Percentiles rank a stretch among this genome's conserved stretches.
Conservation (phyloP, 768 basidiomycete species). For the Kwoniella botswanensis region DNA sequence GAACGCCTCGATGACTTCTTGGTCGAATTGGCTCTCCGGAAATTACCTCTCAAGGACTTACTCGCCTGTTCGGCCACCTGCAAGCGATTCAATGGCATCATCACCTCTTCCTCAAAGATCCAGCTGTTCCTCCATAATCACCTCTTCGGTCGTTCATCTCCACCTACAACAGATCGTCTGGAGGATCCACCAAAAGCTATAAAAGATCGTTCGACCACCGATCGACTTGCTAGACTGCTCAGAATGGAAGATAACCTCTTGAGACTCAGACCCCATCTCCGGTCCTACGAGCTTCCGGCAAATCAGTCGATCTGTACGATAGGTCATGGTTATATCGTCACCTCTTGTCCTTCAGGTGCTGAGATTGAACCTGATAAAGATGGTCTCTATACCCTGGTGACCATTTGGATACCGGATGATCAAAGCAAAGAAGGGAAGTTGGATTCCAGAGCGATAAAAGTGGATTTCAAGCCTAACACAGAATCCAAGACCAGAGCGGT, state of each 20-base stretch:
- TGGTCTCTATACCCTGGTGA: background rate
- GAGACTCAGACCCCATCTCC: background rate
- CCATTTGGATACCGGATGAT: background rate
- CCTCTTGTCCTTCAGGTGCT: background rate
- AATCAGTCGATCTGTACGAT: background rate
- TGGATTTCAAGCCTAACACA: slow-evolving; percentile 1
- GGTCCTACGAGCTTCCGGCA: background rate
- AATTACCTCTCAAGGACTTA: background rate
- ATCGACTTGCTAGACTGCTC: background rate
- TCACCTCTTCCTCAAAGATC: background rate
- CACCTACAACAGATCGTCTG: background rate
- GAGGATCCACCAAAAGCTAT: background rate
- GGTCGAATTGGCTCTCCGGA: background rate
- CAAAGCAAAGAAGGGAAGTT: background rate
- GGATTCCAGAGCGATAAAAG: background rate
- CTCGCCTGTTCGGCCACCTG: background rate
- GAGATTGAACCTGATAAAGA: background rate
- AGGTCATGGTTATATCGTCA: background rate
- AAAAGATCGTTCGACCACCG: background rate
- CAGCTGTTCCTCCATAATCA: slow-evolving; percentile 1
- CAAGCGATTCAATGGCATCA: background rate
- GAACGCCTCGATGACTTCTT: background rate
- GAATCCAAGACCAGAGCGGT: background rate
- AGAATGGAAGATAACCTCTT: background rate
- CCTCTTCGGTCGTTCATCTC: background rate